Evolutionary conservation across 176 grass and related monocot genomes (phyloP).

Genomic region (Cenchrus purpureus): DNA sequence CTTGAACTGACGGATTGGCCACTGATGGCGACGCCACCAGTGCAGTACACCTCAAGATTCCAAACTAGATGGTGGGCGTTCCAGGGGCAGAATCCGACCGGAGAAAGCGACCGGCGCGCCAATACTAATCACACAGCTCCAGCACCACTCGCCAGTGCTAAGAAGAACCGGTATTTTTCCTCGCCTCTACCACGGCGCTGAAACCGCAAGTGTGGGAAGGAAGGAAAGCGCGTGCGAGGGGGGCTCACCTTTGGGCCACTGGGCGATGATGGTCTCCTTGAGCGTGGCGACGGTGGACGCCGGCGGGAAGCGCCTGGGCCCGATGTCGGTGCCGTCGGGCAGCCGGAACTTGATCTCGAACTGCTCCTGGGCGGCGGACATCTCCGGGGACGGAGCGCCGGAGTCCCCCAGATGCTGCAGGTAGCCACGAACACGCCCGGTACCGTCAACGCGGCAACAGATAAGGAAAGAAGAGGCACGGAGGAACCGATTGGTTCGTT

Average conservation of each 20-base stretch:
- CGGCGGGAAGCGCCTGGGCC: conserved; percentile 65
- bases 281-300: conserved; percentile 76
- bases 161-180: background rate
- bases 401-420: background rate
- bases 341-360: conserved; percentile 86
- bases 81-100: conserved; percentile 28
- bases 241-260: conserved; percentile 80
- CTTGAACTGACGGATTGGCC: conserved; percentile 2
- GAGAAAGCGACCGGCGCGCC: conserved; percentile 30
- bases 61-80: conserved; percentile 39
- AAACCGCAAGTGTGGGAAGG: background rate
- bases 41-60: conserved; percentile 51
- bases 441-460: background rate
- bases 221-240: background rate
- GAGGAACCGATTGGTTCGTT: background rate
- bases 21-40: conserved; percentile 20
- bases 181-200: background rate
- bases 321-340: conserved; percentile 80
- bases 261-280: conserved; percentile 81
- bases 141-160: conserved; percentile 25
- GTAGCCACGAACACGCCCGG: background rate
- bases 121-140: conserved; percentile 36
- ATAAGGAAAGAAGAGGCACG: background rate
- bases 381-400: conserved; percentile 17
- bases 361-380: conserved; percentile 61